Evolutionary conservation across 768 basidiomycete species (phyloP), one percentile per base, ranked within the genome.

Genomic region (Leccinum longicurvipes): DNA sequence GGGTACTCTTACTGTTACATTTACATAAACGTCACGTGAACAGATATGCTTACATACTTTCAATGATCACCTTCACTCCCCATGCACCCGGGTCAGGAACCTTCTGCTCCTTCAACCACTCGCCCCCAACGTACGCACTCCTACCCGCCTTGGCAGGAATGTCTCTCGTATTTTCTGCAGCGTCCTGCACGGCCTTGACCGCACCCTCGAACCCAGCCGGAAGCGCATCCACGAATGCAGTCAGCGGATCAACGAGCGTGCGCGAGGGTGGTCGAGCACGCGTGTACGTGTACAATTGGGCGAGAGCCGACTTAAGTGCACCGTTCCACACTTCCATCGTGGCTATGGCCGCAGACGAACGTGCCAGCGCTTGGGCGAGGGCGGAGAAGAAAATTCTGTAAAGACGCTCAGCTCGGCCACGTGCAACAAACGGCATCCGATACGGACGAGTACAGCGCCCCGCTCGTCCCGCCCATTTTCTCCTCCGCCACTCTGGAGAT

Each of bases 81-180:
- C 92, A 93, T 28, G 94, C 94, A 34, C 94, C 94, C 0, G 93
- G 93, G 73, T 98, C 93, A 2, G 92, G 74, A 21, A 91, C 78
- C 36, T 74, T 77, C 69, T 87, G 77, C 53, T 78, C 72, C 67
- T 74, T 82, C 53, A 95, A 74, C 60, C 82, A 74, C 41, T 82
- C 79, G 15, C 83, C 80, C 58, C 87, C 89, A 36, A 96, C 82
- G 72, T 98, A 98, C 3, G 90, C 89, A 62, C 90, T 93, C 61
- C 94, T 75, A 4, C 94, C 94, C 2, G 89, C 93, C 73, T 87
- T 93, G 2, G 94, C 93, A 39, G 85, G 83, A 1, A 93, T 70
- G 53, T 89, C 75, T 62, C 77, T 86, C 5, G 94, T 97, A 49
- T 72, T 74, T 59, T 89, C 87, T 7, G 93, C 87, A 2, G 89